Conservation (phyloP, 768 basidiomycete genomes). For the Mycena rebaudengoi region DNA sequence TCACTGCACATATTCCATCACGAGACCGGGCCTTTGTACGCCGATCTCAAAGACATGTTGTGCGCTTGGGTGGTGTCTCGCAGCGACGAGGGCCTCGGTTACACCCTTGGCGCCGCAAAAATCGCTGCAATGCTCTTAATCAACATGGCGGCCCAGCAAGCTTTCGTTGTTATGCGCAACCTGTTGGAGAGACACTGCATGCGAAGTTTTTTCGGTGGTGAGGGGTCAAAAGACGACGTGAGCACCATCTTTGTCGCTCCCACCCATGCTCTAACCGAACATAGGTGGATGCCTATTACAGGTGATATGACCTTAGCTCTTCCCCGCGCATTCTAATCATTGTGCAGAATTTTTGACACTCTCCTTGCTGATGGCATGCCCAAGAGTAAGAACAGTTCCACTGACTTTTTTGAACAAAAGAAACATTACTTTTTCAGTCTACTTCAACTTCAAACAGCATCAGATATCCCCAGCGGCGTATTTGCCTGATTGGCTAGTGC, state of each 20-base stretch:
- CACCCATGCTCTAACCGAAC: neutral
- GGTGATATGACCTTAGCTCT: too few relatives aligned
- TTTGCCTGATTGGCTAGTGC: slow-evolving; percentile 81
- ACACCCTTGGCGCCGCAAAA: slow-evolving; percentile 71
- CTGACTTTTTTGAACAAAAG: neutral
- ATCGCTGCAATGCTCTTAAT: slow-evolving; percentile 89
- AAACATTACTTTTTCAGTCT: slow-evolving; percentile 58
- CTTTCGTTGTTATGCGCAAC: slow-evolving; percentile 86
- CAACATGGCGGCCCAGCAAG: slow-evolving; percentile 79
- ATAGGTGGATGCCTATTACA: slow-evolving; percentile 63
- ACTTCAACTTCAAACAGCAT: slow-evolving; percentile 95
- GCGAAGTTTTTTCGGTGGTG: slow-evolving; percentile 84
- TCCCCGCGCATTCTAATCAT: neutral
- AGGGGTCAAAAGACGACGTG: slow-evolving; percentile 78
- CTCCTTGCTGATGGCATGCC: slow-evolving; percentile 93
- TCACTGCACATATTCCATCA: slow-evolving; percentile 82
- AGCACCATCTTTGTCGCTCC: neutral
- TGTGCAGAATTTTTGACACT: slow-evolving; percentile 86
- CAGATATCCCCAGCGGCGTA: slow-evolving; percentile 89
- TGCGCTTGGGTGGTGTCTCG: slow-evolving; percentile 90
- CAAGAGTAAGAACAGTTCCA: slow-evolving; percentile 65
- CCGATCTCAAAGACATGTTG: slow-evolving; percentile 84
- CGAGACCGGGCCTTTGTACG: slow-evolving; percentile 79
- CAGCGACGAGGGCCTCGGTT: slow-evolving; percentile 83
- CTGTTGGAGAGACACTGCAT: slow-evolving; percentile 86